Evolutionary conservation across 1,284 basidiomycete genomes (phyloP), one percentile per base, ranked within the genome.

Genomic region (Erythrobasidium hasegawianum): DNA sequence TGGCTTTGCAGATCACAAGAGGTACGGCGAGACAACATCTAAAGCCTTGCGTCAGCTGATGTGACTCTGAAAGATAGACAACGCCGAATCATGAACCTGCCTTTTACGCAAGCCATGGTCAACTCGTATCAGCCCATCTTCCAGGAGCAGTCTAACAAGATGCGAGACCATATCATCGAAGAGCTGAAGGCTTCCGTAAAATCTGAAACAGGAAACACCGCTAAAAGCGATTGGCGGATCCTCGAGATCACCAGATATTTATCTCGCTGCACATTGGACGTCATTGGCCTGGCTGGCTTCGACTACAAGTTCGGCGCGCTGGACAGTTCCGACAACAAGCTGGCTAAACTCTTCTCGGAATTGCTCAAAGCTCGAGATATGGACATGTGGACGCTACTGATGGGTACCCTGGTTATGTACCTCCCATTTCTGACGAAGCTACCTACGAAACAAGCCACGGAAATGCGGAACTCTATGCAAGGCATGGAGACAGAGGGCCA

Each of bases 141-240:
- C 74, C 83, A 82, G 77, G 79, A 84, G 52, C 85, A 85, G 72
- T 83, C 86, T 1, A 76, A 77, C 43, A 79, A 84, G 76, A 83
- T 86, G 13, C 16, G 40, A 5, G 29, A 11, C 2, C 55, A 33
- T 26, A 16, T 65, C 16, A 33, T 33, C 16, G 18, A 41, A 10
- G 43, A 56, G 18, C 26, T 26, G 5, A 7, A 3, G 7, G 8
- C 16, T 7, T 20, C 26, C 9, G 18, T 9, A 8, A 16, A 8
- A 16, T 16, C 16, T 1, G 29, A 70, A 54, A 29, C 27, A 5
- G 29, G 22, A 29, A 29, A 18, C 2, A 22, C 50, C 33, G 71
- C 71, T 43, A 57, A 67, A 1, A 54, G 52, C 9, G 69, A 62
- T 0, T 68, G 57, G 10, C 49, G 39, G 10, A 67, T 75, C 14